Evolutionary conservation across 2,329 filamentous ascomycete genomes (phyloP), one percentile per base, ranked within the genome.

Genomic region (Thelonectria discophora): DNA sequence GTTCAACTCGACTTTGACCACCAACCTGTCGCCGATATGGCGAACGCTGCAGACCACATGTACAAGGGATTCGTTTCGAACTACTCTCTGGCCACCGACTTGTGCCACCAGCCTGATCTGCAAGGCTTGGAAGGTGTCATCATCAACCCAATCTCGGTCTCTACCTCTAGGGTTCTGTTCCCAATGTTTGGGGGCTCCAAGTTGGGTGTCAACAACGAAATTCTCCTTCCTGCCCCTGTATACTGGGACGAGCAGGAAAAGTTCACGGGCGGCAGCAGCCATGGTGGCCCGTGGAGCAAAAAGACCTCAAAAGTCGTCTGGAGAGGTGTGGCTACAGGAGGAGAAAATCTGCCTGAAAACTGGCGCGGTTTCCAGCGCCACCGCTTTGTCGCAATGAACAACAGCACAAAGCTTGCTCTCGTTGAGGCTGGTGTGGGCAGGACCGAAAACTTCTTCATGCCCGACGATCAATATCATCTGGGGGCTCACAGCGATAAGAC

Each of bases 341-440:
- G 88, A 1, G 76, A 77, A 40, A 88, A 90, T 66, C 77, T 81
- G 66, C 69, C 80, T 73, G 68, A 82, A 27, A 92, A 88, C 68
- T 93, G 90, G 90, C 84, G 81, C 11, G 84, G 87, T 0, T 93
- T 92, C 70, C 90, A 93, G 65, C 86, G 90, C 3, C 90, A 93
- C 71, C 88, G 91, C 2, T 91, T 93, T 71, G 84, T 92, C 2
- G 81, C 87, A 47, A 90, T 93, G 87, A 84, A 88, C 70, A 93
- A 93, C 68, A 84, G 80, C 11, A 90, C 88, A 8, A 82, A 81
- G 58, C 79, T 90, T 4, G 69, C 71, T 6, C 71, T 75, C 7
- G 84, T 84, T 3, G 84, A 89, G 66, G 69, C 75, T 3, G 77
- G 76, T 12, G 54, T 69, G 7, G 75, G 80, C 62, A 65, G 72